Evolutionary conservation across 2,329 filamentous ascomycete genomes (phyloP).

Genomic region (Alternaria postmessia): DNA sequence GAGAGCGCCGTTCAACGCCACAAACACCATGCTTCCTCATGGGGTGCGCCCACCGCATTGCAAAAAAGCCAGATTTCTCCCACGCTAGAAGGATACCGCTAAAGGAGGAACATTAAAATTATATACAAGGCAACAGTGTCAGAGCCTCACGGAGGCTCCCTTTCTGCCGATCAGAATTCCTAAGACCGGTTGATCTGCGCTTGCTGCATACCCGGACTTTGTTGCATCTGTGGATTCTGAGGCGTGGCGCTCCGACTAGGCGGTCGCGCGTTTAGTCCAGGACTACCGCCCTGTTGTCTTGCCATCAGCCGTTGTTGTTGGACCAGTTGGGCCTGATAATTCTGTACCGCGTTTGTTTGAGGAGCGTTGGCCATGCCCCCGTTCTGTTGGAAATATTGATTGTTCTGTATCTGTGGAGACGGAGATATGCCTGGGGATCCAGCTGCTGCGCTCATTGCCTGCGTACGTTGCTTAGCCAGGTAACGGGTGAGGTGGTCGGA

Average conservation of each 20-base stretch:
- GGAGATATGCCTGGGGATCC: conserved; percentile 43
- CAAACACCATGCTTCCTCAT: conserved; percentile 19
- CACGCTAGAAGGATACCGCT: conserved; percentile 25
- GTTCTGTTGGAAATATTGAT: conserved; percentile 46
- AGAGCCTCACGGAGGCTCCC: conserved; percentile 27
- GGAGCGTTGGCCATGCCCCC: conserved; percentile 41
- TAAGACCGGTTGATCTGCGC: conserved; percentile 39
- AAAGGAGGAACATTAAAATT: conserved; percentile 38
- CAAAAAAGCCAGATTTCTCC: conserved; percentile 7
- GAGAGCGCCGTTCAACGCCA: conserved; percentile 18
- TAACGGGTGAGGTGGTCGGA: conserved; percentile 45
- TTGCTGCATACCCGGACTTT: conserved; percentile 46
- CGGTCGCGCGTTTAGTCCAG: conserved; percentile 41
- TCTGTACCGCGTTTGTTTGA: conserved; percentile 46
- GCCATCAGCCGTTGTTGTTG: conserved; percentile 50
- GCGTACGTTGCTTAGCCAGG: conserved; percentile 44
- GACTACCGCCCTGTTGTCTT: conserved; percentile 43
- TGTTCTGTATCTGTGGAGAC: conserved; percentile 45
- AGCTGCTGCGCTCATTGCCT: conserved; percentile 50
- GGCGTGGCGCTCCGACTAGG: conserved; percentile 51
- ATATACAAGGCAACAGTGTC: conserved; percentile 39
- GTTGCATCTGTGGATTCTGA: conserved; percentile 47
- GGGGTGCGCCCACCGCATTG: conserved; percentile 1
- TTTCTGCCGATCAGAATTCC: conserved; percentile 7
- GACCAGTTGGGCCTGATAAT: conserved; percentile 49